Evolutionary conservation across 352 stramenopile species (phyloP).

Genomic region (Thalassiosira hispida): DNA sequence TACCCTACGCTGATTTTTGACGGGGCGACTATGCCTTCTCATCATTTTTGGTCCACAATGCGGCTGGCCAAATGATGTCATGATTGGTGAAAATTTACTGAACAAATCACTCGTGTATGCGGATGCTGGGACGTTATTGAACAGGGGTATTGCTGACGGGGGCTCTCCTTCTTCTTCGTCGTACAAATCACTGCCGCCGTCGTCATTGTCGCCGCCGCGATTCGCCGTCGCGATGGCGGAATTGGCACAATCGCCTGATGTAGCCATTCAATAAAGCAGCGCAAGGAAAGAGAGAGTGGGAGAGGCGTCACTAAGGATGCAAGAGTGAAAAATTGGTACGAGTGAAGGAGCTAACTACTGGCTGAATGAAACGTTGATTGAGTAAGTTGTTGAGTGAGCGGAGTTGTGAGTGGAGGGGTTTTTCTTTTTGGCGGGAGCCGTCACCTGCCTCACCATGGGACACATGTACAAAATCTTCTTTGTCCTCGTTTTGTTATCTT

Average conservation of each 20-base stretch:
- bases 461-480: no score
- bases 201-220: constrained; percentile 11
- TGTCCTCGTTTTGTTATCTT: no score
- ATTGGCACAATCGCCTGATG: background rate
- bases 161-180: constrained; percentile 33
- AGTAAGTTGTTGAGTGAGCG: no score
- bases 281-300: background rate
- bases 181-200: background rate
- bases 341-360: background rate
- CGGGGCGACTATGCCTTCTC: background rate
- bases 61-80: background rate
- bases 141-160: background rate
- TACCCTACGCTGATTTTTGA: background rate
- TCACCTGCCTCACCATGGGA: no score
- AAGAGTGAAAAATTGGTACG: background rate
- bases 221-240: background rate
- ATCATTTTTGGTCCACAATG: background rate
- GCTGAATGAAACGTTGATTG: no score
- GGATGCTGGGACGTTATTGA: background rate
- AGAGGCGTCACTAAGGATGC: background rate
- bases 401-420: no score
- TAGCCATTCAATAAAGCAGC: background rate
- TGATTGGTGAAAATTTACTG: background rate
- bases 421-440: no score
- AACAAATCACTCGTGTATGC: constrained; percentile 12